These are phyloP conservation scores for Pythium phragmiticola DNA, from an alignment of 352 stramenopile species.

Conservation along the genomic window DNA sequence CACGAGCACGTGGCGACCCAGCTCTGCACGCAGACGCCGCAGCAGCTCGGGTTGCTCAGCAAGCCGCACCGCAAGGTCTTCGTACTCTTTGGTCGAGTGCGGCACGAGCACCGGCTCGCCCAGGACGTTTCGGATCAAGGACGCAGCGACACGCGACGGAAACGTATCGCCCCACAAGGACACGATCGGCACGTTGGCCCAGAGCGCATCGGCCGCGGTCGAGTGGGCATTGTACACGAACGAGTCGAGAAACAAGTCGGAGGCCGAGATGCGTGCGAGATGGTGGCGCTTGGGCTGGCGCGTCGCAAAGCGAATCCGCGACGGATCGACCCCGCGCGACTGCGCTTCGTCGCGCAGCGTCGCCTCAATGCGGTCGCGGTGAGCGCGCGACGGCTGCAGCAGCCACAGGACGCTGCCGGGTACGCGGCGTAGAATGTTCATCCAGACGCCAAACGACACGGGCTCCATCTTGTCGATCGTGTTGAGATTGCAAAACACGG, in stretches of 20 bases:
- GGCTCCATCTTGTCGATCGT: constrained; percentile 94
- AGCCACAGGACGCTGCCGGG: constrained; percentile 88
- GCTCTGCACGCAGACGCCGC: constrained; percentile 26
- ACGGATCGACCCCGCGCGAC: constrained; percentile 54
- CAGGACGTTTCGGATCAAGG: constrained; percentile 48
- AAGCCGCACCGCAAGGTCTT: constrained; percentile 57
- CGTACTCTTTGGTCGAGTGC: constrained; percentile 68
- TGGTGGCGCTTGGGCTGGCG: constrained; percentile 67
- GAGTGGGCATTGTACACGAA: constrained; percentile 96
- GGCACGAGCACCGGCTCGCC: constrained; percentile 34
- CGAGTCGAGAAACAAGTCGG: constrained; percentile 95
- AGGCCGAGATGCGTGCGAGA: constrained; percentile 68
- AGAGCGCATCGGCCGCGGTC: constrained; percentile 90
- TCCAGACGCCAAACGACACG: constrained; percentile 85
- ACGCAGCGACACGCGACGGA: constrained; percentile 64
- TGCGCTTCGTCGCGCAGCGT: constrained; percentile 62
- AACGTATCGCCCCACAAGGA: constrained; percentile 81
- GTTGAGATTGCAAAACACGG: constrained; percentile 93
- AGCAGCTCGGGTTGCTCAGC: constrained; percentile 29
- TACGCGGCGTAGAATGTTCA: constrained; percentile 84
- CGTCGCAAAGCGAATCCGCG: constrained; percentile 71
- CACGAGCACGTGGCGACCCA: constrained; percentile 33
- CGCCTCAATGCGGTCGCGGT: constrained; percentile 28
- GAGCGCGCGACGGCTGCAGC: constrained; percentile 37
- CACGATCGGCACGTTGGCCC: constrained; percentile 87